phyloP scores from a whole-genome alignment of 129 eudicot genomes.

The Artemisia tridentata region DNA sequence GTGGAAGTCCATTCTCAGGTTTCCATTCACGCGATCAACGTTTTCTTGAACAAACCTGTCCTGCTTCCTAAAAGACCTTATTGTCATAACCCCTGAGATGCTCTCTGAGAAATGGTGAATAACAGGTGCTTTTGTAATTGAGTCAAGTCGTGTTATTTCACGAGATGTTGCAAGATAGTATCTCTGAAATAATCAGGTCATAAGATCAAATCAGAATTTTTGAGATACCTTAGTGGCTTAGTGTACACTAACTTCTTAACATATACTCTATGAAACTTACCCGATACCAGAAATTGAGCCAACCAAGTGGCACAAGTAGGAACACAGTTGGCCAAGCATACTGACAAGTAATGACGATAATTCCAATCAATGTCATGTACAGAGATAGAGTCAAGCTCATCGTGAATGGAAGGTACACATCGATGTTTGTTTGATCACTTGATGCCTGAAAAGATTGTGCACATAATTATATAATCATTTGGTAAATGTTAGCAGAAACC shows the following conservation, averaged over 20 bases:
- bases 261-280: slow-evolving; percentile 36
- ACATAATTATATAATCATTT: neutral
- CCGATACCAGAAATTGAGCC: slow-evolving; percentile 85
- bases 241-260: neutral
- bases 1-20: slow-evolving; percentile 73
- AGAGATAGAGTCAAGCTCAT: slow-evolving; percentile 40
- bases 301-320: slow-evolving; percentile 71
- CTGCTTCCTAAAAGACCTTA: slow-evolving; percentile 69
- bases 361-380: slow-evolving; percentile 54
- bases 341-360: slow-evolving; percentile 74
- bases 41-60: slow-evolving; percentile 57
- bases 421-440: slow-evolving; percentile 77
- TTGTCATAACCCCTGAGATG: slow-evolving; percentile 80
- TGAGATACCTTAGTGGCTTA: neutral
- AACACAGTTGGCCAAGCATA: slow-evolving; percentile 83
- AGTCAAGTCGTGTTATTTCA: slow-evolving; percentile 76
- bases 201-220: neutral
- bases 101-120: slow-evolving; percentile 90
- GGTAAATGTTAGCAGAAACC: neutral
- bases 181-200: slow-evolving; percentile 37
- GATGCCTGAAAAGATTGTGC: slow-evolving; percentile 59
- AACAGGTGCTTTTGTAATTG: slow-evolving; percentile 87
- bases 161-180: slow-evolving; percentile 78
- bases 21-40: slow-evolving; percentile 56
- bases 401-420: slow-evolving; percentile 58